Evolutionary conservation across 208 protist species (phyloP), one percentile per base, ranked within the genome.

Genomic region (Lotmaria passim): DNA sequence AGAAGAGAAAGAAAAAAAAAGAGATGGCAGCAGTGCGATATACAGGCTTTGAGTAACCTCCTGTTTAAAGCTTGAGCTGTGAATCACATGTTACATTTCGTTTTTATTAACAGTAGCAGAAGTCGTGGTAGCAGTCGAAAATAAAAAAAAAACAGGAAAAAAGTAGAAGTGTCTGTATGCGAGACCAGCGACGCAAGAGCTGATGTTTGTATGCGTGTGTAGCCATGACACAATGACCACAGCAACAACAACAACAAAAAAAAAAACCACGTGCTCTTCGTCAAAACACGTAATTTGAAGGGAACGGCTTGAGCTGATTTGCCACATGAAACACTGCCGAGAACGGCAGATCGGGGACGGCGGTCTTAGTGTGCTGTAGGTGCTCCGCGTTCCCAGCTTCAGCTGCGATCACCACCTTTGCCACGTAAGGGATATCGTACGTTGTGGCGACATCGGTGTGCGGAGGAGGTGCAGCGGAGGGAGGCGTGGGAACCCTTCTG

Each of bases 371-470:
- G 7, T 7, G 3, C 8, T 10, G 30, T 15, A 41, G 15, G 7
- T 21, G 17, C 4, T 6, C n/a, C 4, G 30, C 56, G 26, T 62
- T n/a, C 11, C 15, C 41, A 8, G n/a, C 38, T 23, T 17, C 47
- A n/a, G 34, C 31, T 26, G 38, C 1, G 2, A 39, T 7, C 33
- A 17, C 23, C 26, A 76, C 71, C 3, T 24, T 34, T 46, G 34
- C 62, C 47, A 76, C 62, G 41, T 76, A 76, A 0, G 71, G 71
- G 14, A 76, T 64, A 14, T 46, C 26, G n/a, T 10, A 68, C 43
- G 48, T 21, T 5, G 39, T 24, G 21, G 56, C 33, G 21, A 28
- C 33, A n/a, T 7, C n/a, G 38, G 30, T n/a, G 3, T 12, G 10
- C 10, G 30, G 6, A 34, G 52, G 7, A 24, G 33, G 15, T 17